Percentiles rank a stretch among this genome's conserved stretches.
Evolutionary conservation across 257 asterid genomes (phyloP).

Genomic region (Pogostemon cablin): DNA sequence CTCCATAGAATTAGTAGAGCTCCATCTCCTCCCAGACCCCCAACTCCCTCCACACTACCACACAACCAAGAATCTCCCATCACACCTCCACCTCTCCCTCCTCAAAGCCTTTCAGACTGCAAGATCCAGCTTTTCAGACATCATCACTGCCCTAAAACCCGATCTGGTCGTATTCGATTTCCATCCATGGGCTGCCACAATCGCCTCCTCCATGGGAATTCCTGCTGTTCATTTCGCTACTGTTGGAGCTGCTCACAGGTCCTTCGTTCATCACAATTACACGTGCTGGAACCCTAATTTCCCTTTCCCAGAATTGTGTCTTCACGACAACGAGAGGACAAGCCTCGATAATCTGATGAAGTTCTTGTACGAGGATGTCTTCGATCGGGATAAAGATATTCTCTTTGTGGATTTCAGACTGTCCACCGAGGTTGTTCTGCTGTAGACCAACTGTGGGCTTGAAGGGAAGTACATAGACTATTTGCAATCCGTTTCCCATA

Average conservation of each 20-base stretch:
- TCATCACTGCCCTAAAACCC: slow-evolving; percentile 35
- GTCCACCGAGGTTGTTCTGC: background rate
- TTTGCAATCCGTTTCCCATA: background rate
- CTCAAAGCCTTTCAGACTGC: slow-evolving; percentile 37
- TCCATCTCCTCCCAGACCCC: slow-evolving; percentile 35
- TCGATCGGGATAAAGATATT: slow-evolving; percentile 22
- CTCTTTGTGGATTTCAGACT: background rate
- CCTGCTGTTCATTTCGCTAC: background rate
- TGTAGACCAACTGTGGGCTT: background rate
- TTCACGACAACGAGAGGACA: slow-evolving; percentile 8
- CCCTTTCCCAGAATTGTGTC: slow-evolving; percentile 31
- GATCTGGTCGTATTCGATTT: slow-evolving; percentile 50
- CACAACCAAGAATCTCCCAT: slow-evolving; percentile 53
- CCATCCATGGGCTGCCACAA: background rate
- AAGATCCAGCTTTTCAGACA: slow-evolving; percentile 32
- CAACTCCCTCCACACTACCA: slow-evolving; percentile 48
- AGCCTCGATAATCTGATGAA: background rate
- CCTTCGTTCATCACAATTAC: background rate
- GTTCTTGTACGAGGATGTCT: background rate
- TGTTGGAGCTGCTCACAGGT: slow-evolving; percentile 11
- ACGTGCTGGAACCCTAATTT: background rate
- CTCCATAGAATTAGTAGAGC: slow-evolving; percentile 39
- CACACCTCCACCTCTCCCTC: slow-evolving; percentile 35
- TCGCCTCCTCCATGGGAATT: background rate
- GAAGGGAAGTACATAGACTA: background rate